These are phyloP conservation scores for Ascochyta koolunga DNA, from an alignment of 2,329 filamentous ascomycete genomes.

Conservation along the genomic window DNA sequence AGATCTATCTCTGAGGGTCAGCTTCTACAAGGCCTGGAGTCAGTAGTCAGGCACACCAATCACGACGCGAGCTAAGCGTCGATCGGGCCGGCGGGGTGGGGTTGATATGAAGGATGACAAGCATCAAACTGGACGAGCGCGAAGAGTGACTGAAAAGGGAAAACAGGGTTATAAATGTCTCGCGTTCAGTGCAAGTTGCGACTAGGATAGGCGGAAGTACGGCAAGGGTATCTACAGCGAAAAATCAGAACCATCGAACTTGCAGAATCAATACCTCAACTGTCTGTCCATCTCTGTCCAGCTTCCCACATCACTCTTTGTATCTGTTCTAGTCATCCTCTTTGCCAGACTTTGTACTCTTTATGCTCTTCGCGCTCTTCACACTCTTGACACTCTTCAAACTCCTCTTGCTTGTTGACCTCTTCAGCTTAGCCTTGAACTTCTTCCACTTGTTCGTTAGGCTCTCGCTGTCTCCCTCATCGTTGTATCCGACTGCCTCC, in stretches of 20 bases:
- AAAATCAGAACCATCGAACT: constrained; percentile 5
- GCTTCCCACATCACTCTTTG: not conserved
- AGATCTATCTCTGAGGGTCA: not conserved
- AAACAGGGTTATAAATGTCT: not conserved
- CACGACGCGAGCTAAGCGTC: not conserved
- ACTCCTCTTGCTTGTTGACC: constrained; percentile 44
- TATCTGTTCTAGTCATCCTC: not conserved
- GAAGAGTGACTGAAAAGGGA: not conserved
- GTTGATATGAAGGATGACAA: constrained; percentile 5
- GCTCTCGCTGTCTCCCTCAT: constrained; percentile 20
- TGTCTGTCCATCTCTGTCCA: not conserved
- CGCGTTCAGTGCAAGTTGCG: not conserved
- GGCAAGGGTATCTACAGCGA: constrained; percentile 9
- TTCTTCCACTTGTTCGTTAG: constrained; percentile 44
- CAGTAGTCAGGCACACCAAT: constrained; percentile 13
- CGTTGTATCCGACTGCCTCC: constrained; percentile 8
- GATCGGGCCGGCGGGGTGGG: constrained; percentile 12
- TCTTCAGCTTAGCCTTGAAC: constrained; percentile 44
- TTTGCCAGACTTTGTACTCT: constrained; percentile 18
- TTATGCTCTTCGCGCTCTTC: constrained; percentile 38
- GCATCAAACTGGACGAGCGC: not conserved
- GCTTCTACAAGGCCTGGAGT: not conserved
- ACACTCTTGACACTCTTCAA: constrained; percentile 40
- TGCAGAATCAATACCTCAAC: not conserved
- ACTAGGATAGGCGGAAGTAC: not conserved